Conservation (phyloP, 202 grass and related monocot species). For the Hordeum pubiflorum region DNA sequence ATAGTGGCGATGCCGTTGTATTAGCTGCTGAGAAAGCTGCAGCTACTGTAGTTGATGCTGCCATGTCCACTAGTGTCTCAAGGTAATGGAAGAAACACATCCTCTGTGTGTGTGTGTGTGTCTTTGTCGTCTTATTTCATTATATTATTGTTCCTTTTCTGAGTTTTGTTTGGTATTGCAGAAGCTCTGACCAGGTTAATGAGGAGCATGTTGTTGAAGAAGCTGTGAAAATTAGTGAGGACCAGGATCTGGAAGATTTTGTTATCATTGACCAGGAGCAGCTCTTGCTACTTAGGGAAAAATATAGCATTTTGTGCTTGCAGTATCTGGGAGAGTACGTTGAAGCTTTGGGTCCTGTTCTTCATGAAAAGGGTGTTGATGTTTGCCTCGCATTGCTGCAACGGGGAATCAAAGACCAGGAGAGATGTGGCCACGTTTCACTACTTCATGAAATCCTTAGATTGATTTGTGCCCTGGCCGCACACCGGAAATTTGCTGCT, state of each 20-base stretch:
- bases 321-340: constrained; percentile 87
- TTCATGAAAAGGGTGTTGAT: constrained; percentile 95
- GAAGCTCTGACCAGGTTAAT: constrained; percentile 42
- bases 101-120: background rate
- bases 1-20: constrained; percentile 56
- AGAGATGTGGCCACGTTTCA: constrained; percentile 29
- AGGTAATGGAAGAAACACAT: constrained; percentile 44
- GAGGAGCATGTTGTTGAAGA: constrained; percentile 35
- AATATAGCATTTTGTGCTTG: constrained; percentile 90
- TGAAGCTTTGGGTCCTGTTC: constrained; percentile 91
- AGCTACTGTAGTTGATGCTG: constrained; percentile 76
- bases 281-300: constrained; percentile 66
- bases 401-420: constrained; percentile 55
- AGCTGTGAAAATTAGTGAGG: constrained; percentile 42
- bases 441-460: constrained; percentile 76
- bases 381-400: constrained; percentile 82
- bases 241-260: constrained; percentile 69
- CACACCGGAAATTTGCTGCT: constrained; percentile 85
- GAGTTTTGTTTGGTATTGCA: constrained; percentile 18
- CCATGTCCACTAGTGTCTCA: constrained; percentile 72
- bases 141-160: background rate
- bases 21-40: constrained; percentile 78
- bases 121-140: background rate
- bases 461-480: constrained; percentile 82
- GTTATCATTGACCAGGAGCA: constrained; percentile 53